Evolutionary conservation across 768 basidiomycete species (phyloP), one percentile per base, ranked within the genome.

Genomic region (Phylloporus sp.): DNA sequence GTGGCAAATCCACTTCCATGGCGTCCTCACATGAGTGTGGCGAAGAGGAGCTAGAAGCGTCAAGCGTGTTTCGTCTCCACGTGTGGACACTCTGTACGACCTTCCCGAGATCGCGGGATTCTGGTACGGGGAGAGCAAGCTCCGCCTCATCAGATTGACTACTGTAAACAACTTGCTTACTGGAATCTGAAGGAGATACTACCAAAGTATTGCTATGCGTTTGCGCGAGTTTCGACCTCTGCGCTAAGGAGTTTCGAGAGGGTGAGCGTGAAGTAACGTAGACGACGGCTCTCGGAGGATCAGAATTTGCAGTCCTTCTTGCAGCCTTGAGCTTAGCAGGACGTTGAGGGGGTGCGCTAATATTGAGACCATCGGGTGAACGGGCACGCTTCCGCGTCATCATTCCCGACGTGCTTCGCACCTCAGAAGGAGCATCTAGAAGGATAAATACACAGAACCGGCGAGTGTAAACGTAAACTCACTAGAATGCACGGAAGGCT

Each of bases 61-160:
- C 60, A 18, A 59, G 52, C 15, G 72, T 59, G 27, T 65, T 62
- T 47, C 66, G 63, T 38, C 73, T 71, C 81, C 81, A 80, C 18
- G 62, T 58, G 47, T 76, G 69, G 12, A 81, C 72, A 47, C 57
- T 71, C 31, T 73, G 67, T 49, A 69, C 70, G 11, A 72, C 64
- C 24, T 58, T 51, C 39, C 63, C 64, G 2, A 62, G 60, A 54
- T 73, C 62, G 24, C 61, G 62, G 6, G 52, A 47, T 23, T 63
- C 32, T 35, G 57, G 58, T n/a, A 28, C 32, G 31, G 70, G 70
- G 8, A 72, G 47, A 39, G 63, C 65, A 43, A 85, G 68, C 56
- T 86, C 84, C 41, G 76, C 70, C 61, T 86, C 86, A 55, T 85
- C 81, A 43, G 83, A 84, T 63, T 85, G 80, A 57, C 85, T 86